Evolutionary conservation across 2,329 filamentous ascomycete genomes (phyloP), one percentile per base, ranked within the genome.

Genomic region (Sclerotinia nivalis): DNA sequence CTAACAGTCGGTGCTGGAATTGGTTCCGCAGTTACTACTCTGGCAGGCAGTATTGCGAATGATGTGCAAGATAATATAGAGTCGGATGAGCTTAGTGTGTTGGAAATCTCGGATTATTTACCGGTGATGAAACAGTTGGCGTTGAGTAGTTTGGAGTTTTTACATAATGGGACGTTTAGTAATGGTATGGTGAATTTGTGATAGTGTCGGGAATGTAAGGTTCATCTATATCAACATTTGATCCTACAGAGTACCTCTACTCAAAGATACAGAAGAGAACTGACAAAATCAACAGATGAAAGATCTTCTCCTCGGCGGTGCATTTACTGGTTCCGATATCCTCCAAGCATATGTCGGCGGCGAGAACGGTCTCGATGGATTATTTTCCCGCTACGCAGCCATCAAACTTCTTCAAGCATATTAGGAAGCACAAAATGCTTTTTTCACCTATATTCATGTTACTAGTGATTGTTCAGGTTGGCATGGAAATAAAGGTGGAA

Each of bases 381-480:
- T 61, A 22, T 61, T 61, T 20, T 47, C 59, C 9, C 40, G 43
- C 18, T 47, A 61, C 7, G 59, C 59, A 34, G 43, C 43, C 8
- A 34, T 61, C 28, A 47, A 61, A 10, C 59, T 61, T 1, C 43
- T 61, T 0, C 59, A 61, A n/a, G 59, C 59, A 22, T 61, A 61
- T 4, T 61, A 25, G 28, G 25, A 61, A 61, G 59, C 59, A 0
- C 43, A 61, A 61, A 61, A 61, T 47, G 59, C 43, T 4, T 61
- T 61, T 9, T 61, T 61, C 43, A n/a, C 49, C 59, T 61, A 49
- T 25, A 61, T 49, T 4, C 59, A 61, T 3, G 9, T 61, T 1
- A 45, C 28, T 1, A 47, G n/a, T 34, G 28, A 49, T 34, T 49
- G 58, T 47, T 47, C 43, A 0, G 40, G 59, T 2, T 61, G 43